These are phyloP conservation scores for Picocystis sp. DNA, from an alignment of 163 green algal genomes.

Conservation along the genomic window DNA sequence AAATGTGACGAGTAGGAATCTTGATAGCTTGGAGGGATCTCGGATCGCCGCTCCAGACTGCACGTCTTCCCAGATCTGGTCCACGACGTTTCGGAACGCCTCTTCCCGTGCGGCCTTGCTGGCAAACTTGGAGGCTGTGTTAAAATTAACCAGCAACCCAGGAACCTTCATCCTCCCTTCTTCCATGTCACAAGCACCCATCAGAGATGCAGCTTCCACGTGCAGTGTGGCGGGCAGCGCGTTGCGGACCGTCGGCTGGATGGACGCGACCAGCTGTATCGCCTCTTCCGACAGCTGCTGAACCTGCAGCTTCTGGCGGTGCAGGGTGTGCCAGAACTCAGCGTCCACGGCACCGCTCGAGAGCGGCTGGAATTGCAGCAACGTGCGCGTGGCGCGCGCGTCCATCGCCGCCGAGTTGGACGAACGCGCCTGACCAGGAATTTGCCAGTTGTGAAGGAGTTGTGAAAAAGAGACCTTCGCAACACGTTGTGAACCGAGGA, in stretches of 20 bases:
- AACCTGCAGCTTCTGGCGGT: constrained; percentile 11
- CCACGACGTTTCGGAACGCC: constrained; percentile 3
- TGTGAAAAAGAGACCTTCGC: no score
- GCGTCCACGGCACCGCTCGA: constrained; percentile 5
- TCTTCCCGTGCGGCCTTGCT: constrained; percentile 3
- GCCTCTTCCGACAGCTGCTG: constrained; percentile 10
- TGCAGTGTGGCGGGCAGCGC: background rate
- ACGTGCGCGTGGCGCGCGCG: no score
- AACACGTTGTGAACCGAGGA: no score
- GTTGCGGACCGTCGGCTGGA: background rate
- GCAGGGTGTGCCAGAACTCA: constrained; percentile 13
- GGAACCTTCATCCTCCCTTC: background rate
- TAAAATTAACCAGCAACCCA: constrained; percentile 8
- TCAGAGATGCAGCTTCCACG: constrained; percentile 4
- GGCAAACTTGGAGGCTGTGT: constrained; percentile 11
- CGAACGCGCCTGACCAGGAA: no score
- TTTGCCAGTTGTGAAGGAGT: no score
- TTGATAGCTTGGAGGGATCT: constrained; percentile 35
- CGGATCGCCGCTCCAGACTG: constrained; percentile 35
- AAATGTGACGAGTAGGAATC: constrained; percentile 54
- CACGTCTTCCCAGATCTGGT: constrained; percentile 53
- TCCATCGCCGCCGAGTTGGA: no score
- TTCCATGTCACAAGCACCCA: background rate
- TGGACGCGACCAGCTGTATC: background rate
- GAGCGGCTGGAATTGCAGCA: no score